Evolutionary conservation across 2,329 filamentous ascomycete genomes (phyloP).

Genomic region (Periconia digitata): DNA sequence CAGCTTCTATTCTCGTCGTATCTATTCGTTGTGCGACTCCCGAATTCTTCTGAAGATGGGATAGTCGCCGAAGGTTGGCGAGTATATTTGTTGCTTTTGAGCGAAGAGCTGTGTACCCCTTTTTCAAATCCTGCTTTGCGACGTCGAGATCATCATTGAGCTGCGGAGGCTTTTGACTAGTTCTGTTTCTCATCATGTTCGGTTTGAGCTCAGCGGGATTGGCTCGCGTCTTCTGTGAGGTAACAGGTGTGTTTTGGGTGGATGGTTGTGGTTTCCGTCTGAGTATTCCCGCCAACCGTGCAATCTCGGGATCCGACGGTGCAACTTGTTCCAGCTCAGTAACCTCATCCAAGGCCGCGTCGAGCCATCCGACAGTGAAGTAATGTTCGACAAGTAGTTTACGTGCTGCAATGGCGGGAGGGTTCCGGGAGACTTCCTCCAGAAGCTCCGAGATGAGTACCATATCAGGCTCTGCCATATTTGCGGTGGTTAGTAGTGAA

Average conservation of each 20-base stretch:
- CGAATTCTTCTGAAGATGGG: conserved; percentile 29
- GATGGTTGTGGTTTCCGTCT: conserved; percentile 27
- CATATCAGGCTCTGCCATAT: conserved; percentile 29
- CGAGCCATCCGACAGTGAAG: conserved; percentile 34
- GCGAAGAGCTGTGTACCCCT: conserved; percentile 28
- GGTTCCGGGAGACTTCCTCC: conserved; percentile 32
- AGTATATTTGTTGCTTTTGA: conserved; percentile 24
- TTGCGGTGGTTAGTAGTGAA: not conserved
- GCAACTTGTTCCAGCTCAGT: conserved; percentile 25
- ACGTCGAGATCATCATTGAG: conserved; percentile 21
- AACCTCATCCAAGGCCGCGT: conserved; percentile 33
- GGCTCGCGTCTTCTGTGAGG: not conserved
- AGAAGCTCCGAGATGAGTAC: conserved; percentile 32
- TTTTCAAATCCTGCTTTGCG: conserved; percentile 23
- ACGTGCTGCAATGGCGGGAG: conserved; percentile 29
- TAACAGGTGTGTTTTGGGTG: conserved; percentile 4
- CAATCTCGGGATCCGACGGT: conserved; percentile 29
- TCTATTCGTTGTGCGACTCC: conserved; percentile 19
- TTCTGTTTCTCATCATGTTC: not conserved
- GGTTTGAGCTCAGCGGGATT: not conserved
- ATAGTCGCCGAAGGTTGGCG: conserved; percentile 26
- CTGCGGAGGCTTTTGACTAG: conserved; percentile 3
- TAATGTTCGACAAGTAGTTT: conserved; percentile 39
- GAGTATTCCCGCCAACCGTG: conserved; percentile 19
- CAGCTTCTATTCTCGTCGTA: conserved; percentile 18